Conservation (phyloP, 2,329 filamentous ascomycete species). For the Mycogone perniciosa region DNA sequence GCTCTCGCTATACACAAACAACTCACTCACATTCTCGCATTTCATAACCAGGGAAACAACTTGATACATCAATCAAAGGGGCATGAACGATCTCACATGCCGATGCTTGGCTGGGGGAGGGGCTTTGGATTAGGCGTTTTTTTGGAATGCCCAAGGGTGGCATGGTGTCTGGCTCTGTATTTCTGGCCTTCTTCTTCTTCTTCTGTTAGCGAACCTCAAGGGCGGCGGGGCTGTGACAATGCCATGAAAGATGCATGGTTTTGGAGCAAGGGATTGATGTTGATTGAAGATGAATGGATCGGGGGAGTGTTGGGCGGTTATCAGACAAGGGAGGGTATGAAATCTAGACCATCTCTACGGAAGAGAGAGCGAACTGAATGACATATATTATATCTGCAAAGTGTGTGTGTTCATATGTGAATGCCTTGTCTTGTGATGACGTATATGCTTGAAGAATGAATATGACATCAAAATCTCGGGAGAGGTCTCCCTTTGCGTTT, state of each 20-base stretch:
- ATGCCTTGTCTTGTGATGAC: too few species aligned
- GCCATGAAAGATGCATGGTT: too few species aligned
- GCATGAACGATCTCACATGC: constrained; percentile 2
- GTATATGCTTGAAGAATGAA: too few species aligned
- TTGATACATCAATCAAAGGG: not conserved
- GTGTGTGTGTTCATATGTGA: too few species aligned
- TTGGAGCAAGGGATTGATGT: too few species aligned
- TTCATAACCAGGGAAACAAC: not conserved
- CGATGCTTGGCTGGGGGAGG: constrained; percentile 1
- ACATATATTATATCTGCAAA: too few species aligned
- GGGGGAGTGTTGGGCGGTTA: too few species aligned
- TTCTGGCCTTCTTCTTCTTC: constrained; percentile 5
- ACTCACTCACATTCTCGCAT: not conserved
- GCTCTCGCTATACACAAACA: not conserved
- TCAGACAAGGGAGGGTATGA: too few species aligned
- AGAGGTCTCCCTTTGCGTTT: not conserved
- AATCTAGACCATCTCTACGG: too few species aligned
- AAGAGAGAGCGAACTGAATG: too few species aligned
- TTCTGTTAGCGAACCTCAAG: not conserved
- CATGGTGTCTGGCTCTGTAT: constrained; percentile 2
- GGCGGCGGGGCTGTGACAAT: too few species aligned
- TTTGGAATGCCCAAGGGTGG: not conserved
- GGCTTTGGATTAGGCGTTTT: constrained; percentile 9
- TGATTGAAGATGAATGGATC: too few species aligned
- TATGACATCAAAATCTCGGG: not conserved